A percentile compares a stretch with the other conserved stretches of the same genome.
Evolutionary conservation across 148 eudicot genomes (phyloP).

Genomic region (Salicornia ramosissima): DNA sequence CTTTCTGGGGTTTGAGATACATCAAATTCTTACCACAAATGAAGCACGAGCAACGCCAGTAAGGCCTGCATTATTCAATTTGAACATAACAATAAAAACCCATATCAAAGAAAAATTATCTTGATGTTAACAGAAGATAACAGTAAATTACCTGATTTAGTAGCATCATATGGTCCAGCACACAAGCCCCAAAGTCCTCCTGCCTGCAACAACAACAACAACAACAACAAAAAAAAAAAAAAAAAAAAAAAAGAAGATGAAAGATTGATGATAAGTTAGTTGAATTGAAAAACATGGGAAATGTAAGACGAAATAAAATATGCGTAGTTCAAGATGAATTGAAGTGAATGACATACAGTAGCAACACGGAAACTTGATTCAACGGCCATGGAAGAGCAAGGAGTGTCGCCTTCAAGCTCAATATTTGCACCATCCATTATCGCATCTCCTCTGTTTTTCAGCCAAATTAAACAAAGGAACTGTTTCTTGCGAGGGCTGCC

Average conservation of each 20-base stretch:
- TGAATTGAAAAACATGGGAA: no score
- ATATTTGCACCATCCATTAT: slow-evolving; percentile 9
- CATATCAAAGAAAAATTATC: neutral
- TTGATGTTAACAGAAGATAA: neutral
- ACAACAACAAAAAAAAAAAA: no score
- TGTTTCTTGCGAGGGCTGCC: no score
- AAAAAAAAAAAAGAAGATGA: no score
- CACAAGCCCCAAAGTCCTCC: slow-evolving; percentile 86
- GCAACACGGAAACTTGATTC: slow-evolving; percentile 18
- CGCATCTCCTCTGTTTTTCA: slow-evolving; percentile 22
- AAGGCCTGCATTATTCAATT: slow-evolving; percentile 35
- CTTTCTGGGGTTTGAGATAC: neutral
- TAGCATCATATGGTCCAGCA: slow-evolving; percentile 62
- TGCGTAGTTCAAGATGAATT: no score
- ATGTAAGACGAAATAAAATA: no score
- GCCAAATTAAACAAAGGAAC: no score
- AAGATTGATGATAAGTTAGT: no score
- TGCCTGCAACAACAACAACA: slow-evolving; percentile 61
- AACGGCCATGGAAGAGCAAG: slow-evolving; percentile 22
- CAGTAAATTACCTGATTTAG: slow-evolving; percentile 43
- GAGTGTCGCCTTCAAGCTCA: slow-evolving; percentile 16
- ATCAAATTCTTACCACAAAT: slow-evolving; percentile 48
- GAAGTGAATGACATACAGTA: neutral
- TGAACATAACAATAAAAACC: neutral
- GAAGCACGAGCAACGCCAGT: slow-evolving; percentile 51